Percentiles rank a stretch among this genome's conserved stretches.
These are phyloP conservation scores for Isatis lusitanica DNA, from an alignment of 441 rosid genomes.

Conservation along the genomic window DNA sequence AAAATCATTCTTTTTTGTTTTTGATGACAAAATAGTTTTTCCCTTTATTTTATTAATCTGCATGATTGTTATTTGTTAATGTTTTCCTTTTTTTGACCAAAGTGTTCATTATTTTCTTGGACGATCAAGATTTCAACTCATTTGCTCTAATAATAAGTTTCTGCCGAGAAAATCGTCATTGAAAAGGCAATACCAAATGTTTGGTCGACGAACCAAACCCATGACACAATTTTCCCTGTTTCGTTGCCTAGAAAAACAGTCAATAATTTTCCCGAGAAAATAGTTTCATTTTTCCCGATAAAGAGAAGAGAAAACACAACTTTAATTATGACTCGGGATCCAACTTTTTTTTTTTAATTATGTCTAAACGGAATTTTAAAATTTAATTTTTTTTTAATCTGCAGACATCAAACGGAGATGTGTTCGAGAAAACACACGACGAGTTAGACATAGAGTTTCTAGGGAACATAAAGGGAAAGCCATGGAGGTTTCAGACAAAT, in stretches of 20 bases:
- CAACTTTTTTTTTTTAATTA: not conserved
- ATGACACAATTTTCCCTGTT: not conserved
- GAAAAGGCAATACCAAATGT: slow-evolving; percentile 3
- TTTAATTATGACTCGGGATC: not conserved
- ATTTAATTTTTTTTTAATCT: not conserved
- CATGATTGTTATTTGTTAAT: not conserved
- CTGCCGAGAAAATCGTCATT: slow-evolving; percentile 4
- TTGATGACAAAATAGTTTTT: not conserved
- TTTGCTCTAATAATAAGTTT: not conserved
- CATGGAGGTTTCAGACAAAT: slow-evolving; percentile 95
- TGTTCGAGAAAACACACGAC: slow-evolving; percentile 81
- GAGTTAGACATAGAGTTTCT: slow-evolving; percentile 92
- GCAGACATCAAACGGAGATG: slow-evolving; percentile 86
- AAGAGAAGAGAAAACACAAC: not conserved
- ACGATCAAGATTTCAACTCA: not conserved
- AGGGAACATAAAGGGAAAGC: slow-evolving; percentile 74
- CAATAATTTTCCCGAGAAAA: slow-evolving; percentile 26
- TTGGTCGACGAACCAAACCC: slow-evolving; percentile 7
- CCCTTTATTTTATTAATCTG: not conserved
- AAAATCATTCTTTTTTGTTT: not conserved
- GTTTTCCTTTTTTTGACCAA: not conserved
- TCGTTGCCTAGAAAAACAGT: slow-evolving; percentile 31
- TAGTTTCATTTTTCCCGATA: slow-evolving; percentile 2
- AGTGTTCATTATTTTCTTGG: not conserved
- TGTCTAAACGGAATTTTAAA: not conserved